Evolutionary conservation across 208 protist genomes (phyloP).

Genomic region (Entamoeba invadens): DNA sequence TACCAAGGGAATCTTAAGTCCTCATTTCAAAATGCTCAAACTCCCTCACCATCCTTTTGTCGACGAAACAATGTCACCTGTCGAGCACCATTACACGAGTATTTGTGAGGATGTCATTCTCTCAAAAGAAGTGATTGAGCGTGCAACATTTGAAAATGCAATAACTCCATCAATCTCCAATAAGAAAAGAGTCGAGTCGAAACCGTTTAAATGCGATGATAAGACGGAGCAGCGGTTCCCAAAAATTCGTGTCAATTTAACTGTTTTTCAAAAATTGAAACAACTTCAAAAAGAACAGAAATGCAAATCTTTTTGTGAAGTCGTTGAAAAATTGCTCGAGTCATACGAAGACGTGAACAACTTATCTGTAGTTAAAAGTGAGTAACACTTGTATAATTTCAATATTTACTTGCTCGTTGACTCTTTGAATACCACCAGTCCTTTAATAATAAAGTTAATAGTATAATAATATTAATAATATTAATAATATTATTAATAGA

Average conservation of each 20-base stretch:
- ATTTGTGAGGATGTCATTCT: too few relatives aligned
- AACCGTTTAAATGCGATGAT: neutral
- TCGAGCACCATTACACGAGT: neutral
- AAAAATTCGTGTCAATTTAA: neutral
- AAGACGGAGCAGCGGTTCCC: neutral
- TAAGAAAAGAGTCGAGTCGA: neutral
- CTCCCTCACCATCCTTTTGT: neutral
- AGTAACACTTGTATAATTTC: neutral
- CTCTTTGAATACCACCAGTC: too few relatives aligned
- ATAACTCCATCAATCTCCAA: neutral
- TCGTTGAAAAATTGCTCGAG: neutral
- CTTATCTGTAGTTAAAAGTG: neutral
- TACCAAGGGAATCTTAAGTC: too few relatives aligned
- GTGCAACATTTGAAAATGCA: neutral
- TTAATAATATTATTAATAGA: too few relatives aligned
- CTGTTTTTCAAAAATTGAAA: neutral
- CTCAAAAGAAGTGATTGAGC: neutral
- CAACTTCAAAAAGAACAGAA: neutral
- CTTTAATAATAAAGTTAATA: too few relatives aligned
- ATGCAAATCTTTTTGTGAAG: neutral
- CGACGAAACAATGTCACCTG: neutral
- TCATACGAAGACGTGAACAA: neutral
- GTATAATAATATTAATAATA: too few relatives aligned
- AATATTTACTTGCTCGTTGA: too few relatives aligned
- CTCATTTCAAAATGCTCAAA: neutral